Evolutionary conservation across 148 eudicot genomes (phyloP).

Genomic region (Cornus suecica): DNA sequence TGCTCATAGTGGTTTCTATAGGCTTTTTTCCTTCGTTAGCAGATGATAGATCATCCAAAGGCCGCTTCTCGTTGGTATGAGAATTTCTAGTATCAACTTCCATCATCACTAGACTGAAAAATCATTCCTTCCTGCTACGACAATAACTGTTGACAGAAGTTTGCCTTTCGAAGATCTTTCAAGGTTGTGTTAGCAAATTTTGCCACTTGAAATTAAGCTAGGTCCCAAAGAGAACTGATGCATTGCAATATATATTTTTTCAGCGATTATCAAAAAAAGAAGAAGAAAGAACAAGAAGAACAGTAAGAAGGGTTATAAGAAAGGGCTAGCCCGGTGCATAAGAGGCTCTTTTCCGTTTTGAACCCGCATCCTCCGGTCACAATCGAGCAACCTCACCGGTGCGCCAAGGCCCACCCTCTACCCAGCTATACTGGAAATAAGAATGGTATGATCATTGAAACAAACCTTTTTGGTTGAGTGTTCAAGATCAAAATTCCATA

Average conservation of each 20-base stretch:
- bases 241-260: background rate
- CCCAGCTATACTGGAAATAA: too few species aligned
- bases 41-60: conserved; percentile 15
- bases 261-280: background rate
- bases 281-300: background rate
- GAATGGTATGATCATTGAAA: background rate
- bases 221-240: background rate
- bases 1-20: conserved; percentile 8
- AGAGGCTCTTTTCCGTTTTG: too few species aligned
- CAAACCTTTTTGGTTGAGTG: background rate
- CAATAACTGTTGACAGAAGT: background rate
- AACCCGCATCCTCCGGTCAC: too few species aligned
- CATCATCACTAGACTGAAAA: conserved; percentile 13
- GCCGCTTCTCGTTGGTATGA: conserved; percentile 12
- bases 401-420: too few species aligned
- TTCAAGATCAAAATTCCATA: too few species aligned
- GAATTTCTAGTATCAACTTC: conserved; percentile 21
- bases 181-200: background rate
- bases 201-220: conserved; percentile 6
- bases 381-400: too few species aligned
- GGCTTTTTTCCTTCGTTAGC: conserved; percentile 13
- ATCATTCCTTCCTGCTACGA: conserved; percentile 16
- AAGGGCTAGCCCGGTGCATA: too few species aligned
- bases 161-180: conserved; percentile 1
- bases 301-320: background rate